Conservation (phyloP, 176 grass and related monocot genomes). For the Carex pumila region DNA sequence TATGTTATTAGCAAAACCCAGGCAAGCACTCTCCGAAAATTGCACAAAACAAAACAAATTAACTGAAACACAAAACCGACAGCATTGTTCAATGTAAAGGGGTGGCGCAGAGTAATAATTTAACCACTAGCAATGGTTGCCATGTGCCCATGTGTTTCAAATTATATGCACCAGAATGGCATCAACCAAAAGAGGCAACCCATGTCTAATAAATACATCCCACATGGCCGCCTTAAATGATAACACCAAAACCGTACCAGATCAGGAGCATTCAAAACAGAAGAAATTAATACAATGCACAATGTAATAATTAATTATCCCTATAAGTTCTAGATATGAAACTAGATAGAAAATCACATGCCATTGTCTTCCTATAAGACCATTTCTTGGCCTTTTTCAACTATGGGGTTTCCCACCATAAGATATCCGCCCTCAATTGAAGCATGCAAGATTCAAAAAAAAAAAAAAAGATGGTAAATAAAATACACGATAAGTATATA, state of each 20-base stretch:
- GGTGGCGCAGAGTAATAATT: not conserved
- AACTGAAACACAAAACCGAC: not conserved
- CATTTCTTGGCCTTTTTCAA: conserved; percentile 13
- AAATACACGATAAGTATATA: conserved; percentile 12
- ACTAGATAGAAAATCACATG: conserved; percentile 8
- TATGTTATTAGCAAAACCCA: not conserved
- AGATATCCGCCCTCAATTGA: not conserved
- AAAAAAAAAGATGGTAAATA: not conserved
- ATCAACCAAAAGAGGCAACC: not conserved
- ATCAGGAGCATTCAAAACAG: conserved; percentile 2
- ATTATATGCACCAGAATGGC: not conserved
- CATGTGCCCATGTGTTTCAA: conserved; percentile 6
- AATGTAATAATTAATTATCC: not conserved
- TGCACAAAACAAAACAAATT: not conserved
- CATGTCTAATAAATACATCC: conserved; percentile 14
- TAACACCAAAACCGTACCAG: not conserved
- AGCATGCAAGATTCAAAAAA: not conserved
- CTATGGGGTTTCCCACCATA: not conserved
- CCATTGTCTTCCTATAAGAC: not conserved
- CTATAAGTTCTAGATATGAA: conserved; percentile 1
- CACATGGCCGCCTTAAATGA: conserved; percentile 13
- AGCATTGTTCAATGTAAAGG: not conserved
- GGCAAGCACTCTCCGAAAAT: not conserved
- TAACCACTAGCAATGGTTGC: not conserved
- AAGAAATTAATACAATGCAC: not conserved